Percentiles rank a stretch among this genome's conserved stretches.
phyloP scores from a whole-genome alignment of 768 basidiomycete genomes.

The Termitomyces heimii region DNA sequence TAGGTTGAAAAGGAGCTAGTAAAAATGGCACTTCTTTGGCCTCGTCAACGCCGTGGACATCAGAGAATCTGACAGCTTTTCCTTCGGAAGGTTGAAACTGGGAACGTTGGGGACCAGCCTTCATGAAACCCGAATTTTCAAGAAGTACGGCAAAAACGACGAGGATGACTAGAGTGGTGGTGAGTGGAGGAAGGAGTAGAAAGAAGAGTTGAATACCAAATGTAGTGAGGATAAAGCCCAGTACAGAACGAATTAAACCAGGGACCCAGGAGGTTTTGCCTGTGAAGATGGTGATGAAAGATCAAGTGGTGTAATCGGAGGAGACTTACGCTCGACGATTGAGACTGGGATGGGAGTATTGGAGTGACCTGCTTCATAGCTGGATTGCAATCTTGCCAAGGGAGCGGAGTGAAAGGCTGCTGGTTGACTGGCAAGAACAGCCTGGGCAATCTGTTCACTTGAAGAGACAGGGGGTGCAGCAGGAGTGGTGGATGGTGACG shows the following conservation, averaged over 20 bases:
- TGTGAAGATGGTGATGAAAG: conserved; percentile 22
- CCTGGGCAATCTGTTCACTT: conserved; percentile 42
- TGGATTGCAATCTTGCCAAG: conserved; percentile 36
- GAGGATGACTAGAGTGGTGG: conserved; percentile 54
- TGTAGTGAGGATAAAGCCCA: conserved; percentile 43
- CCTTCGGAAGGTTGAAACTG: conserved; percentile 82
- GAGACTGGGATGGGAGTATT: conserved; percentile 72
- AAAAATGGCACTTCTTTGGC: conserved; percentile 72
- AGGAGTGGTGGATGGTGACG: conserved; percentile 8
- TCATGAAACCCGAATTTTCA: conserved; percentile 91
- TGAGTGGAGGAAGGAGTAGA: neutral
- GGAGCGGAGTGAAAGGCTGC: conserved; percentile 22
- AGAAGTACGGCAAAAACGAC: conserved; percentile 85
- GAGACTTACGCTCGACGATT: conserved; percentile 68
- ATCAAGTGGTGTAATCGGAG: neutral
- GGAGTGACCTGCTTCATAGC: conserved; percentile 35
- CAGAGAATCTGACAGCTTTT: conserved; percentile 83
- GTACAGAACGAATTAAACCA: conserved; percentile 55
- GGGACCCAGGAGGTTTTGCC: conserved; percentile 67
- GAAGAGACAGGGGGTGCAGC: conserved; percentile 12
- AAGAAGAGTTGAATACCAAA: conserved; percentile 51
- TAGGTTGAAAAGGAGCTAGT: neutral
- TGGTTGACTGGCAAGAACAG: conserved; percentile 34
- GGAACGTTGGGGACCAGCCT: conserved; percentile 73
- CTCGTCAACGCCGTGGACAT: conserved; percentile 97